Conservation (phyloP, 2,329 filamentous ascomycete species). For the Ophiostoma pallidulum region DNA sequence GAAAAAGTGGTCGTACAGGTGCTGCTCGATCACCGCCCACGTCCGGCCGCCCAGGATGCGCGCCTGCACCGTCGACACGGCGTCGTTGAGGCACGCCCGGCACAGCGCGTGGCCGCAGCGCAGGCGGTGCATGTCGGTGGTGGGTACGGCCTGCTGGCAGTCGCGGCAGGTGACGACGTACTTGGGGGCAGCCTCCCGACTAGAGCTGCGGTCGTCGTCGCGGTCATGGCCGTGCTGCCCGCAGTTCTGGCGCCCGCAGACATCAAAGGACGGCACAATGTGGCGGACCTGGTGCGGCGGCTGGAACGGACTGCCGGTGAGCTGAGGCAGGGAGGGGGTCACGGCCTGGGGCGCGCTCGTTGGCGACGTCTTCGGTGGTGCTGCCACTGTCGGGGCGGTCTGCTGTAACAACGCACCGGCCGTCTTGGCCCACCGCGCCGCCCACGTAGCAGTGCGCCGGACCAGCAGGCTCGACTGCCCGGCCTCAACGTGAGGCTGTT, state of each 20-base stretch:
- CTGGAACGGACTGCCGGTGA: not conserved
- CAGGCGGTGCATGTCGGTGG: constrained; percentile 3
- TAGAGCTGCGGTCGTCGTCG: no score
- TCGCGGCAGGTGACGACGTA: no score
- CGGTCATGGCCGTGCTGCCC: not conserved
- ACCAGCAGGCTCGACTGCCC: no score
- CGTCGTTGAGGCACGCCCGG: constrained; percentile 5
- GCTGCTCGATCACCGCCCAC: not conserved
- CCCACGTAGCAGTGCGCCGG: no score
- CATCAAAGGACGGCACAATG: not conserved
- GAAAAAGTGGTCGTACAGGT: not conserved
- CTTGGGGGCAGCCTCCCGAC: no score
- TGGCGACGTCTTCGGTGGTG: no score
- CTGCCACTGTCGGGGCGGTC: no score
- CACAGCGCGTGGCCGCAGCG: constrained; percentile 15
- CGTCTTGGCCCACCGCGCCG: no score
- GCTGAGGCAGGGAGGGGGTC: no score
- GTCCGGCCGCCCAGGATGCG: not conserved
- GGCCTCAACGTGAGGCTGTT: no score
- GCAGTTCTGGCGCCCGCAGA: not conserved
- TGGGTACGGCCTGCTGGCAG: not conserved
- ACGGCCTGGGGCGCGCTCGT: no score
- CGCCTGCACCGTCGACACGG: not conserved
- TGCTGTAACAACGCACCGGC: no score
- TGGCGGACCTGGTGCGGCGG: not conserved